phyloP scores from a whole-genome alignment of 768 basidiomycete species.

The Heimioporus sp. region DNA sequence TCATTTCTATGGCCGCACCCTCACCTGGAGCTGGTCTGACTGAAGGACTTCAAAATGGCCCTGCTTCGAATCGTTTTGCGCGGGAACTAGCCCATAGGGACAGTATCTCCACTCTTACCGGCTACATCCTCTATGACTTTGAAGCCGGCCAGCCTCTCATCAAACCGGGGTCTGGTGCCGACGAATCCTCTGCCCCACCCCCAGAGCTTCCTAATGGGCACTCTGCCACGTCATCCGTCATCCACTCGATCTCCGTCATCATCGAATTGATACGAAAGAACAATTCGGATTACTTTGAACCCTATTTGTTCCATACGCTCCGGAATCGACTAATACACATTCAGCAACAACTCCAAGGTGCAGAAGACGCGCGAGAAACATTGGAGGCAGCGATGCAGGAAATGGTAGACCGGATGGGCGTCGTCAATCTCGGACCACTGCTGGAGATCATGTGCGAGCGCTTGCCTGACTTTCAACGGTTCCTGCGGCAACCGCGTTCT shows the following conservation, averaged over 20 bases:
- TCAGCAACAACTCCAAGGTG: conserved; percentile 63
- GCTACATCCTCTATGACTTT: conserved; percentile 76
- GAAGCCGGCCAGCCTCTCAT: conserved; percentile 19
- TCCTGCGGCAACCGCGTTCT: conserved; percentile 71
- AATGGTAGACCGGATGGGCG: conserved; percentile 81
- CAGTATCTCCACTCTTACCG: conserved; percentile 67
- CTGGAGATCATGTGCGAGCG: conserved; percentile 70
- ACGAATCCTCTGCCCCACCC: conserved; percentile 5
- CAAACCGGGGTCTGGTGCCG: conserved; percentile 14
- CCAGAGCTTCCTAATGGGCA: conserved; percentile 39
- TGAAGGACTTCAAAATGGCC: conserved; percentile 64
- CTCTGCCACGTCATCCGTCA: conserved; percentile 73
- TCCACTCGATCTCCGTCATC: conserved; percentile 83
- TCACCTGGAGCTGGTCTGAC: conserved; percentile 75
- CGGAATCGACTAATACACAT: conserved; percentile 87
- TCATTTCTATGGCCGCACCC: conserved; percentile 91
- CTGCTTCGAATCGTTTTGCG: conserved; percentile 83
- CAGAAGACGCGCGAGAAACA: conserved; percentile 61
- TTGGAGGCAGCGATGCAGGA: conserved; percentile 74
- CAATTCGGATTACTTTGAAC: conserved; percentile 98
- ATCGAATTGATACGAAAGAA: conserved; percentile 96
- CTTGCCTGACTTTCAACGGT: conserved; percentile 66
- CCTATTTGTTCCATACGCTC: conserved; percentile 91
- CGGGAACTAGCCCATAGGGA: conserved; percentile 78
- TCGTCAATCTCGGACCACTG: conserved; percentile 87